Conservation (phyloP, 2,329 filamentous ascomycete genomes). For the Trichophyton equinum region DNA sequence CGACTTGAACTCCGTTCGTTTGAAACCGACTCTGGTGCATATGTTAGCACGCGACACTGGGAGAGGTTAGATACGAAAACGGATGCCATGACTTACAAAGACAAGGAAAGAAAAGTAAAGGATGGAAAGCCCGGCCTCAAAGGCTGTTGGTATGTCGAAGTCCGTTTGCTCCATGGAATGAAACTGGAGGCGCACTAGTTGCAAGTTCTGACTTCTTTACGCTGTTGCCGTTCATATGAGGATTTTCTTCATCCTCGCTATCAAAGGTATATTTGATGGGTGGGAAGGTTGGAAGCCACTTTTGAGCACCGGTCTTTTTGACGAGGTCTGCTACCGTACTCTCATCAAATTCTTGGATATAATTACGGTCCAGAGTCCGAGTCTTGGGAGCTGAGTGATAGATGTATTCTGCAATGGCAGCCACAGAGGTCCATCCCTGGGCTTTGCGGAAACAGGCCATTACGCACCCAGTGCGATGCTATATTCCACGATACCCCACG, state of each 20-base stretch:
- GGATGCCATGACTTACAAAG: background rate
- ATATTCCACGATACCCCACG: background rate
- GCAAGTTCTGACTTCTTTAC: background rate
- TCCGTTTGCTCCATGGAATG: background rate
- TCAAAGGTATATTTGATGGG: background rate
- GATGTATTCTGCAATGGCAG: slow-evolving; percentile 61
- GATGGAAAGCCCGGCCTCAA: background rate
- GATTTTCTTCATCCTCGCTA: background rate
- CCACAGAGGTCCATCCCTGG: slow-evolving; percentile 51
- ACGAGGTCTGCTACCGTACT: slow-evolving; percentile 15
- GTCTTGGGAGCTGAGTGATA: slow-evolving; percentile 44
- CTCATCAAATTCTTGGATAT: slow-evolving; percentile 19
- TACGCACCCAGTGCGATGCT: slow-evolving; percentile 86
- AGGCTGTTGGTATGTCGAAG: background rate
- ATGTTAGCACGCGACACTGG: background rate
- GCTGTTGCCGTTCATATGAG: background rate
- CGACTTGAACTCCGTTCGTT: background rate
- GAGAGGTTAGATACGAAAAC: background rate
- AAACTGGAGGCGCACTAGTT: background rate
- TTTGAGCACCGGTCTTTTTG: slow-evolving; percentile 13
- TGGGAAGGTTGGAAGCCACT: slow-evolving; percentile 10
- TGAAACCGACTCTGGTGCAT: background rate
- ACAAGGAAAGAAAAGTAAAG: background rate
- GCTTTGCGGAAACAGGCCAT: slow-evolving; percentile 65
- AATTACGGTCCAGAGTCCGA: slow-evolving; percentile 26